phyloP scores from a whole-genome alignment of 2,329 filamentous ascomycete genomes.

The Exophiala viscosa region DNA sequence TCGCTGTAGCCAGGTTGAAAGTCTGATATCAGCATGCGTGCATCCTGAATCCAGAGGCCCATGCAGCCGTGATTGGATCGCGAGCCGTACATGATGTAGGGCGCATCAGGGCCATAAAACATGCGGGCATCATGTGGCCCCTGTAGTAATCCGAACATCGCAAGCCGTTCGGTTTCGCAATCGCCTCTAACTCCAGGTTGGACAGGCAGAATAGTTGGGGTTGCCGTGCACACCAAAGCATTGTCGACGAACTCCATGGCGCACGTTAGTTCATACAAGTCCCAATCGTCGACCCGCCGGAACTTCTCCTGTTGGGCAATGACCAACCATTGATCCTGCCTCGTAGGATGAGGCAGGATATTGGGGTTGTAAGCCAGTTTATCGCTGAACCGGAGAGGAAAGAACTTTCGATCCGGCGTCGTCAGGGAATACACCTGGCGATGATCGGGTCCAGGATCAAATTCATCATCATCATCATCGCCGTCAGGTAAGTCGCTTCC shows the following conservation, averaged over 20 bases:
- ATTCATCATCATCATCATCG: no score
- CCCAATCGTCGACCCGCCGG: slow-evolving; percentile 6
- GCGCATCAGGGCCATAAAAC: slow-evolving; percentile 49
- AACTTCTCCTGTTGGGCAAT: slow-evolving; percentile 46
- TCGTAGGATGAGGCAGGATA: slow-evolving; percentile 53
- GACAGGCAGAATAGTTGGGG: slow-evolving; percentile 31
- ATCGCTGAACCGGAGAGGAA: slow-evolving; percentile 46
- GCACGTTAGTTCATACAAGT: slow-evolving; percentile 45
- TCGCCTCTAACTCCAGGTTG: slow-evolving; percentile 25
- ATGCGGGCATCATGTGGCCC: slow-evolving; percentile 59
- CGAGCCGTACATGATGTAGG: slow-evolving; percentile 54
- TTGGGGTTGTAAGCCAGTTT: slow-evolving; percentile 51
- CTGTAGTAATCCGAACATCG: slow-evolving; percentile 28
- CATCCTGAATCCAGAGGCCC: slow-evolving; percentile 56
- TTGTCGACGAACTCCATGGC: slow-evolving; percentile 35
- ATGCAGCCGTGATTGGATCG: slow-evolving; percentile 55
- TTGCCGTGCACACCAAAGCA: neutral
- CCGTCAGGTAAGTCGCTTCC: no score
- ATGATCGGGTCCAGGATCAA: slow-evolving; percentile 3
- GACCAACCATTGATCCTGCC: slow-evolving; percentile 48
- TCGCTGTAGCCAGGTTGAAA: slow-evolving; percentile 39
- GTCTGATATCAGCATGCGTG: slow-evolving; percentile 41
- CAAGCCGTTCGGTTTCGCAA: slow-evolving; percentile 45
- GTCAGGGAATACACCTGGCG: slow-evolving; percentile 45
- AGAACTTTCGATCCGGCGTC: slow-evolving; percentile 46